Evolutionary conservation across 495 filamentous ascomycete species (phyloP), one percentile per base, ranked within the genome.

Genomic region (Neurospora sp.): DNA sequence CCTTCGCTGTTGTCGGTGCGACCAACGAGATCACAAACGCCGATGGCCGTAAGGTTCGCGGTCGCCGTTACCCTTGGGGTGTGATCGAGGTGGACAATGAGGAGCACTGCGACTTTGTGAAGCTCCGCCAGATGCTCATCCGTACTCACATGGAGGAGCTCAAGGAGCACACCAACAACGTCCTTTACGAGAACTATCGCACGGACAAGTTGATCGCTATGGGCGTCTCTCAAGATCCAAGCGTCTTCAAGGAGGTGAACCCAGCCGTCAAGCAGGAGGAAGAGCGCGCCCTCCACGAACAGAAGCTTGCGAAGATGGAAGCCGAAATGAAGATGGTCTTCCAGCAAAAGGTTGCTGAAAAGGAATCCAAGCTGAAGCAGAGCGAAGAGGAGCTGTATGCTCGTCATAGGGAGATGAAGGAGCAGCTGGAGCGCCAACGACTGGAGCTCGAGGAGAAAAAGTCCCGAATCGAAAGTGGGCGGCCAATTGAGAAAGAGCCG

Each of bases 291-390:
- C 88, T 99, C 71, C 96, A 99, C 89, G 96, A 99, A 84, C 96
- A 98, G 88, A 99, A 99, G 87, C 92, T 99, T 76, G 92, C 93
- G 78, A 99, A 99, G 93, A 99, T 99, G 96, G 96, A 99, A 83
- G 89, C 92, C 79, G 96, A 99, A 83, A 99, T 99, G 96, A 98
- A 98, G 93, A 98, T 98, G 96, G 96, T 99, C 79, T 99, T 99
- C 94, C 96, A 99, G 83, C 96, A 98, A 83, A 99, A 99, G 92
- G 96, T 99, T 28, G 89, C 93, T 73, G 96, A 99, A 85, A 99
- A 99, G 89, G 96, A 99, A 84, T 97, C 93, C 89, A 99, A 99
- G 85, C 88, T 99, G 82, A 96, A 94, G 83, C 94, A 98, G 86
- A 97, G 93, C 88, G 96, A 99, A 84, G 96, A 98, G 84, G 96